Evolutionary conservation across 2,329 filamentous ascomycete species (phyloP).

Genomic region (Diplocarpon rosae): DNA sequence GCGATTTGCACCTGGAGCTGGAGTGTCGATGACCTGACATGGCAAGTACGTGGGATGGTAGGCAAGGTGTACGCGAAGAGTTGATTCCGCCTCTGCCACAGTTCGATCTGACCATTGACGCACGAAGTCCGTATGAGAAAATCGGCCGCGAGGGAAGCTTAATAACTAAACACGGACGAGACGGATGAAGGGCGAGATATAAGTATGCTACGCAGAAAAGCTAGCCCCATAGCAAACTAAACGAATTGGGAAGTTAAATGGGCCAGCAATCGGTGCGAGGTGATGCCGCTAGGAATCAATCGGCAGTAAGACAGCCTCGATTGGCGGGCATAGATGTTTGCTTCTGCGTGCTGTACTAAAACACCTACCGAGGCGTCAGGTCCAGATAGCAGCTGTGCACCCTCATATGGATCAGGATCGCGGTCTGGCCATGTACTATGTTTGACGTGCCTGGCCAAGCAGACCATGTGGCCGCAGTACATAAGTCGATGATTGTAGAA

Average conservation of each 20-base stretch:
- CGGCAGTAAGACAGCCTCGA: background rate
- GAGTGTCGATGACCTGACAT: background rate
- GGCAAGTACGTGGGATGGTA: background rate
- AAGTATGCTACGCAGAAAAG: background rate
- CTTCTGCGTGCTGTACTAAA: background rate
- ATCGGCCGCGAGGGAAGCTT: background rate
- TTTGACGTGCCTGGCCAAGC: background rate
- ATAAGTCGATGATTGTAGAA: too few species aligned
- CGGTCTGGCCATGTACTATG: background rate
- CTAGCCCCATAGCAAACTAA: background rate
- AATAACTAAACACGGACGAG: background rate
- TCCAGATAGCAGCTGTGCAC: background rate
- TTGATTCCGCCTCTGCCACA: background rate
- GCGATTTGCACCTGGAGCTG: background rate
- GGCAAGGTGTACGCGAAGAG: background rate
- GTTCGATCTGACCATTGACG: background rate
- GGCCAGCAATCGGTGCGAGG: conserved; percentile 3
- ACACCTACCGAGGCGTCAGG: conserved; percentile 1
- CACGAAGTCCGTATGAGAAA: background rate
- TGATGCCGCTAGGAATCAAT: background rate
- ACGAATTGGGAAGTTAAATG: background rate
- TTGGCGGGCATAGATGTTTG: background rate
- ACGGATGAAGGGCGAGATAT: background rate
- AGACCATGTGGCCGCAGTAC: background rate
- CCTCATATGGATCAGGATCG: background rate